phyloP scores from a whole-genome alignment of 2,329 filamentous ascomycete genomes.

The Meredithiella fracta region DNA sequence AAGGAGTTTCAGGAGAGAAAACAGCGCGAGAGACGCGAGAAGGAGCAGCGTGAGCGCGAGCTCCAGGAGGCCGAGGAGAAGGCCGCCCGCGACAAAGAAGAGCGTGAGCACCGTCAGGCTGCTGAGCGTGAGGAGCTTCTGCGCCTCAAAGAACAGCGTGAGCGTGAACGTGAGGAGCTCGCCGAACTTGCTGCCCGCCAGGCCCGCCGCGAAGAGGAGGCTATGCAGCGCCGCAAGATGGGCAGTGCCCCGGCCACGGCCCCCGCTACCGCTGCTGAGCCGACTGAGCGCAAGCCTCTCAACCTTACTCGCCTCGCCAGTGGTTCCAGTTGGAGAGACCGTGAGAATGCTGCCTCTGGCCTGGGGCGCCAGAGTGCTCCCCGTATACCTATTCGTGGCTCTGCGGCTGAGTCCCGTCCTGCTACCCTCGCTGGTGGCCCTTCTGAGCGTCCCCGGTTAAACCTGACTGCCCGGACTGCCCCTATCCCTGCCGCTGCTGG shows the following conservation, averaged over 20 bases:
- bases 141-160: slow-evolving; percentile 48
- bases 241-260: not conserved
- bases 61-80: slow-evolving; percentile 76
- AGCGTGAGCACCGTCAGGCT: slow-evolving; percentile 63
- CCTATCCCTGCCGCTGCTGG: slow-evolving; percentile 9
- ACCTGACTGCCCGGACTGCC: slow-evolving; percentile 33
- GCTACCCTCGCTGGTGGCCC: not conserved
- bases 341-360: not conserved
- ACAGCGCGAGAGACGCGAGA: slow-evolving; percentile 67
- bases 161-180: slow-evolving; percentile 51
- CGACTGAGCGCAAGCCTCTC: slow-evolving; percentile 17
- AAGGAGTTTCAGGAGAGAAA: slow-evolving; percentile 76
- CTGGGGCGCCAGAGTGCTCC: slow-evolving; percentile 15
- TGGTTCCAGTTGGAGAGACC: not conserved
- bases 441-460: slow-evolving; percentile 41
- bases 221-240: slow-evolving; percentile 57
- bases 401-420: not conserved
- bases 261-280: slow-evolving; percentile 10
- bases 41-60: slow-evolving; percentile 66
- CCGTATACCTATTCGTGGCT: slow-evolving; percentile 12
- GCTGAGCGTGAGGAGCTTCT: slow-evolving; percentile 57
- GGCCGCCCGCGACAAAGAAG: slow-evolving; percentile 64
- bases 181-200: slow-evolving; percentile 52
- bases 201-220: slow-evolving; percentile 74
- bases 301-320: slow-evolving; percentile 16